These are phyloP conservation scores for Leccinum variicolor DNA, from an alignment of 768 basidiomycete genomes.

Conservation along the genomic window DNA sequence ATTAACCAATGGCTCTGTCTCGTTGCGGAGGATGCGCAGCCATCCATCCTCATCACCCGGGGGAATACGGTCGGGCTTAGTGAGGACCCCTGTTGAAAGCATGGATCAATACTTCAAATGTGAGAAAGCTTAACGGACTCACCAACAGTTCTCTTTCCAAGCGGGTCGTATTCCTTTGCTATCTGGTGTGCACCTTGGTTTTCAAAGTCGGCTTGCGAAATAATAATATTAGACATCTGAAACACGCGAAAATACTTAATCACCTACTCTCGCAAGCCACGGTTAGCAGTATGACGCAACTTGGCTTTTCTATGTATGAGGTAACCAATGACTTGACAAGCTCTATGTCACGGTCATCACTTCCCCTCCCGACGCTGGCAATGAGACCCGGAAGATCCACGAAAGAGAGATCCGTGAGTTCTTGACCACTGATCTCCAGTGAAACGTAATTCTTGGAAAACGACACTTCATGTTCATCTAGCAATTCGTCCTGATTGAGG, in stretches of 20 bases:
- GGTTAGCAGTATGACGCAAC: slow-evolving; percentile 67
- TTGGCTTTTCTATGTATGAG: slow-evolving; percentile 59
- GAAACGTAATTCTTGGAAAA: slow-evolving; percentile 60
- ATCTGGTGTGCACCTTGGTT: slow-evolving; percentile 74
- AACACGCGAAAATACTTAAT: background rate
- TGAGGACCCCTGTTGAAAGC: slow-evolving; percentile 37
- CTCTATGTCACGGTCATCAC: slow-evolving; percentile 54
- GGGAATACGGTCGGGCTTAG: slow-evolving; percentile 63
- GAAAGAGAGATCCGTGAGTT: slow-evolving; percentile 62
- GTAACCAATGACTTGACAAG: slow-evolving; percentile 58
- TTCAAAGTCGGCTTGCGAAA: slow-evolving; percentile 67
- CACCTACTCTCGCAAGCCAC: slow-evolving; percentile 43
- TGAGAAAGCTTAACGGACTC: slow-evolving; percentile 47
- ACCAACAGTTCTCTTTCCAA: slow-evolving; percentile 72
- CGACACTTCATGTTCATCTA: slow-evolving; percentile 21
- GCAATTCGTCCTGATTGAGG: slow-evolving; percentile 7
- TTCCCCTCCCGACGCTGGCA: slow-evolving; percentile 47
- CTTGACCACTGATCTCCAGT: slow-evolving; percentile 54
- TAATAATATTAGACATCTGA: slow-evolving; percentile 35
- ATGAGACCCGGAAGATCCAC: slow-evolving; percentile 66
- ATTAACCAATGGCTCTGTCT: slow-evolving; percentile 33
- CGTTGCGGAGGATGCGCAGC: slow-evolving; percentile 55
- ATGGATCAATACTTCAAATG: slow-evolving; percentile 25
- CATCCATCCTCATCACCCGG: slow-evolving; percentile 36
- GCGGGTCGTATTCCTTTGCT: slow-evolving; percentile 55